Conservation (phyloP, 1,284 basidiomycete species). For the Taiwanofungus camphoratus region DNA sequence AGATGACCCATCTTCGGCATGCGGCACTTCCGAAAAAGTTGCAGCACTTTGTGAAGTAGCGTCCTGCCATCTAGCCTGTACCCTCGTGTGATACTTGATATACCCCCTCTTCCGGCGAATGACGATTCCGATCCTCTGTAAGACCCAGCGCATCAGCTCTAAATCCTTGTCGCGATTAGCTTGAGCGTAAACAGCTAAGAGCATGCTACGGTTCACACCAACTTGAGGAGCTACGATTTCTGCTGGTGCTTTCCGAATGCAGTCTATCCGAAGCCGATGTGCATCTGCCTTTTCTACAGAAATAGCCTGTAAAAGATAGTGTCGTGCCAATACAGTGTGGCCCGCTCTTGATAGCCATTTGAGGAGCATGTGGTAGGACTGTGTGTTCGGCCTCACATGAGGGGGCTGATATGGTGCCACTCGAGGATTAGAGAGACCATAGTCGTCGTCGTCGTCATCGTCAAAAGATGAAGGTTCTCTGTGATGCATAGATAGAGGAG, state of each 20-base stretch:
- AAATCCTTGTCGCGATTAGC: constrained; percentile 53
- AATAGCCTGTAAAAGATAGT: constrained; percentile 63
- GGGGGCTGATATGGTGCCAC: constrained; percentile 33
- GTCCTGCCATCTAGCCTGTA: constrained; percentile 21
- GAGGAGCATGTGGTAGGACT: constrained; percentile 57
- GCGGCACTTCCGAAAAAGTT: too few species aligned
- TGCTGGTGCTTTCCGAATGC: constrained; percentile 13
- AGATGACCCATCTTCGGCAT: too few species aligned
- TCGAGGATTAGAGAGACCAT: constrained; percentile 33
- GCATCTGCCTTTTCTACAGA: constrained; percentile 37
- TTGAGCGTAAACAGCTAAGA: constrained; percentile 50
- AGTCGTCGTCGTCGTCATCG: constrained; percentile 63
- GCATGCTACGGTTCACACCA: constrained; percentile 44
- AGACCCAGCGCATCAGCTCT: constrained; percentile 53
- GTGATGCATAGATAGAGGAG: constrained; percentile 42
- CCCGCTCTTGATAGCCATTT: constrained; percentile 44
- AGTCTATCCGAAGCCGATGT: constrained; percentile 16
- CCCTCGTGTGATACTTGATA: constrained; percentile 36
- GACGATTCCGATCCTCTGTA: constrained; percentile 35
- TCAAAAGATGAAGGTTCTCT: constrained; percentile 42
- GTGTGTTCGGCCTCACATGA: constrained; percentile 60
- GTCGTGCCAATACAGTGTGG: constrained; percentile 51
- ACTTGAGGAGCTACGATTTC: constrained; percentile 46
- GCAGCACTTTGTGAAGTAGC: too few species aligned
- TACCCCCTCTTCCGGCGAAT: constrained; percentile 42